A percentile compares a stretch with the other conserved stretches of the same genome.
Evolutionary conservation across 2,329 filamentous ascomycete species (phyloP).

Genomic region (Aspergillus sp.): DNA sequence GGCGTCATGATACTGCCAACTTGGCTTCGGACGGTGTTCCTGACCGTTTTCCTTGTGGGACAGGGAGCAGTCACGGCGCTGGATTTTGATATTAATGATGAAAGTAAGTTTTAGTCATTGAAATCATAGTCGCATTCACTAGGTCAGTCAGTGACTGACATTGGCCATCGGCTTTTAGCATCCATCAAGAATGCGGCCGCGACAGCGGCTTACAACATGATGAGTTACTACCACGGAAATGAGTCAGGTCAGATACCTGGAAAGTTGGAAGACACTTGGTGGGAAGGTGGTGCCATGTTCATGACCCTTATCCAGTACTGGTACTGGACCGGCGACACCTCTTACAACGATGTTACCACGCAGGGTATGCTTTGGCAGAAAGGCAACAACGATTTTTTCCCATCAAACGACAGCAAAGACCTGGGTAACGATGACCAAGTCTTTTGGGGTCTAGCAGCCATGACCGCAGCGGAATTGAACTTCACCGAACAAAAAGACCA

Average conservation of each 20-base stretch:
- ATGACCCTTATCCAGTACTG: slow-evolving; percentile 74
- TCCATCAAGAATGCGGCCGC: slow-evolving; percentile 32
- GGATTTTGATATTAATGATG: slow-evolving; percentile 16
- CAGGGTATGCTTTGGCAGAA: slow-evolving; percentile 71
- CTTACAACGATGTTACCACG: slow-evolving; percentile 64
- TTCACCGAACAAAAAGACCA: slow-evolving; percentile 65
- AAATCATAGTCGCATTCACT: neutral
- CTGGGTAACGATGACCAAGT: slow-evolving; percentile 58
- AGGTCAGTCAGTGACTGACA: neutral
- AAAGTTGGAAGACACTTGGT: slow-evolving; percentile 42
- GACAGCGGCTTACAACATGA: slow-evolving; percentile 35
- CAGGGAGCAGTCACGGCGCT: slow-evolving; percentile 9
- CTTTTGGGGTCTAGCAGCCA: slow-evolving; percentile 80
- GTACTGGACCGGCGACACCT: slow-evolving; percentile 71
- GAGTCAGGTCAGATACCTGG: slow-evolving; percentile 35
- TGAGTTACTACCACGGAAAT: slow-evolving; percentile 33
- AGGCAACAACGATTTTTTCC: slow-evolving; percentile 74
- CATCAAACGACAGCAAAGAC: slow-evolving; percentile 48
- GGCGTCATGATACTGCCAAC: too few species aligned
- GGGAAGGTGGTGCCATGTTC: slow-evolving; percentile 70
- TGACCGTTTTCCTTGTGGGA: slow-evolving; percentile 6
- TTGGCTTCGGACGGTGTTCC: slow-evolving; percentile 4
- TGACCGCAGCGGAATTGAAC: slow-evolving; percentile 71
- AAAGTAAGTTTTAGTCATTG: slow-evolving; percentile 7
- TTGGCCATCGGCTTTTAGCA: slow-evolving; percentile 7